These are phyloP conservation scores for Wickerhamomyces rabaulensis DNA, from an alignment of 805 yeast genomes.

Conservation along the genomic window DNA sequence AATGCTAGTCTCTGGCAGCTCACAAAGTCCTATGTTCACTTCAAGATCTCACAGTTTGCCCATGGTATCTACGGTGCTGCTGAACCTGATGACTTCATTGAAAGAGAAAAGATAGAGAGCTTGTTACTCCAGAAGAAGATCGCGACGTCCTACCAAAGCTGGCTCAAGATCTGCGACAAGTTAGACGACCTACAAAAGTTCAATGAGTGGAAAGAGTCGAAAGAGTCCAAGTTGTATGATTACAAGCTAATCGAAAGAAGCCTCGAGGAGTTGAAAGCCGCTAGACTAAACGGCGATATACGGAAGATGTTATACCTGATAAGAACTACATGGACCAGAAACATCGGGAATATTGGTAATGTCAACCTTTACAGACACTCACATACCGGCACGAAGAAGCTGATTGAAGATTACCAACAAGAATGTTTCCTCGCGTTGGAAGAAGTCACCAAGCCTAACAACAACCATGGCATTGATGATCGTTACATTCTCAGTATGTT, in stretches of 20 bases:
- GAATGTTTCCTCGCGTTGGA: slow-evolving; percentile 62
- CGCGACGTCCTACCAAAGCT: slow-evolving; percentile 50
- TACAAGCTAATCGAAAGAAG: slow-evolving; percentile 50
- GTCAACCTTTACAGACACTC: slow-evolving; percentile 71
- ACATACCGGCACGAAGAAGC: slow-evolving; percentile 76
- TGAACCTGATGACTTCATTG: slow-evolving; percentile 17
- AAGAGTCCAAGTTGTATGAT: slow-evolving; percentile 68
- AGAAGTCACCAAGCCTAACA: slow-evolving; percentile 13
- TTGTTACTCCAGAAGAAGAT: slow-evolving; percentile 39
- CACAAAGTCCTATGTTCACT: slow-evolving; percentile 4
- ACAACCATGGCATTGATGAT: slow-evolving; percentile 46
- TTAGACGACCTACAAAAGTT: slow-evolving; percentile 63
- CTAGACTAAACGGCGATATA: slow-evolving; percentile 55
- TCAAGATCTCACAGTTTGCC: background rate
- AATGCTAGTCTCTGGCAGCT: slow-evolving; percentile 4
- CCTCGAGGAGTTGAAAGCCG: slow-evolving; percentile 50
- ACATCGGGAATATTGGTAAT: slow-evolving; percentile 84
- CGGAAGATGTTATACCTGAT: slow-evolving; percentile 63
- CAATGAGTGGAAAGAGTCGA: slow-evolving; percentile 65
- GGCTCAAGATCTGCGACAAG: slow-evolving; percentile 60
- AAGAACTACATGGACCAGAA: slow-evolving; percentile 80
- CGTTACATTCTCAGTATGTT: slow-evolving; percentile 69
- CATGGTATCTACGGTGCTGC: slow-evolving; percentile 6
- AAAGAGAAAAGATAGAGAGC: slow-evolving; percentile 32
- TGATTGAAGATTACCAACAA: slow-evolving; percentile 75